Evolutionary conservation across 1,284 basidiomycete species (phyloP).

Genomic region (Flammula alnicola): DNA sequence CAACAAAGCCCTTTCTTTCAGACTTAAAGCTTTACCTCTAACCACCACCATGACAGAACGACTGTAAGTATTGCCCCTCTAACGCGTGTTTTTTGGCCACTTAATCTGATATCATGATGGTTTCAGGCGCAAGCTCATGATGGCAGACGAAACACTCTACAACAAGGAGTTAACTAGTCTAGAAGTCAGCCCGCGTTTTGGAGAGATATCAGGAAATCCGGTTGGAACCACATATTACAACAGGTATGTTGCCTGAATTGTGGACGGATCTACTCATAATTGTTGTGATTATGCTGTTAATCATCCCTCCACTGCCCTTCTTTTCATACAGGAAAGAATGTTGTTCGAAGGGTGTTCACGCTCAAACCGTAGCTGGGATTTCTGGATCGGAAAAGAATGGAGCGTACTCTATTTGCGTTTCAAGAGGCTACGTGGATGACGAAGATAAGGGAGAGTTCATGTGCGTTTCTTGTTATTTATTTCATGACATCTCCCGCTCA

Average conservation of each 20-base stretch:
- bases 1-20: not conserved
- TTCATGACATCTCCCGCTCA: not conserved
- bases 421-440: constrained; percentile 38
- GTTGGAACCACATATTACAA: too few relatives aligned
- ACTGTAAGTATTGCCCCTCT: constrained; percentile 10
- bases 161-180: too few relatives aligned
- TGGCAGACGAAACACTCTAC: too few relatives aligned
- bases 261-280: not conserved
- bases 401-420: constrained; percentile 36
- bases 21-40: not conserved
- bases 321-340: constrained; percentile 33
- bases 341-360: constrained; percentile 27
- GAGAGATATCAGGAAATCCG: too few relatives aligned
- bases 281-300: not conserved
- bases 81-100: not conserved
- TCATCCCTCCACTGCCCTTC: not conserved
- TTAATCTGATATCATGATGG: too few relatives aligned
- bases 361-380: constrained; percentile 31
- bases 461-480: constrained; percentile 25
- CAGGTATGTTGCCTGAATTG: too few relatives aligned
- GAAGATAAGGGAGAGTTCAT: constrained; percentile 33
- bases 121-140: not conserved
- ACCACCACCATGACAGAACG: constrained; percentile 12
- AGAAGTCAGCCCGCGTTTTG: too few relatives aligned
- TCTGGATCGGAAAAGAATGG: constrained; percentile 25